Base-by-base conservation (phyloP, 345 rosid genomes). In the Alliaria petiolata region DNA sequence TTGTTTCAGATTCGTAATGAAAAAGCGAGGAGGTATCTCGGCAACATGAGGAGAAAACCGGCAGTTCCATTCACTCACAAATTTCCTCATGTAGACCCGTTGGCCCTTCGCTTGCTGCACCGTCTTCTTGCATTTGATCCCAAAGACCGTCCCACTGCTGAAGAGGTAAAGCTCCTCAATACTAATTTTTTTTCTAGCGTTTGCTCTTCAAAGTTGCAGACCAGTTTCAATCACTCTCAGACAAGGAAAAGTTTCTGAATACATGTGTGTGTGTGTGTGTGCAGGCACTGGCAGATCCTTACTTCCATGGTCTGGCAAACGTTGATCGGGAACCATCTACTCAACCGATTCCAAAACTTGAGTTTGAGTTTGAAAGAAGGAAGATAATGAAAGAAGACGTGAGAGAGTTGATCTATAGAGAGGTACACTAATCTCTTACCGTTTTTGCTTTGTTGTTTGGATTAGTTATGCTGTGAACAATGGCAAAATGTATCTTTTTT, bases 341-440 rank as follows among this genome's bases (percentile, higher is more conserved):
- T 72, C 89, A 83, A 78, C 86, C 99, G 34, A 95, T 95, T 79
- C 87, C 98, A 39, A 95, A 92, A 73, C 82, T 95, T 40, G 99
- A 90, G 86, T 95, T 95, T 80, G 98, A 95, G 78, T 95, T 95
- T 79, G 99, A 95, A 83, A 85, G 99, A 86, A 84, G 95, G 81
- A 92, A 92, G 69, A 59, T 92, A 63, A 79, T 83, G 42, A 95
- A 88, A 81, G 99, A 95, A 47, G 99, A 95, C 73, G 97, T 95
- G 28, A 84, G 98, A 79, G 97, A 92, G 80, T 76, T 95, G 78
- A 95, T 95, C 38, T 95, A 92, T 62, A 84, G 99, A 60, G 99
- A 95, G 99, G 98, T 92, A 81, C 49, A 53, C 57, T 44, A 3
- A 14, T 50, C 31, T 43, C 56, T 0, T 51, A 40, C 46, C 67